These are phyloP conservation scores for Pestalotiopsis sp. DNA, from an alignment of 2,329 filamentous ascomycete genomes.

Conservation along the genomic window DNA sequence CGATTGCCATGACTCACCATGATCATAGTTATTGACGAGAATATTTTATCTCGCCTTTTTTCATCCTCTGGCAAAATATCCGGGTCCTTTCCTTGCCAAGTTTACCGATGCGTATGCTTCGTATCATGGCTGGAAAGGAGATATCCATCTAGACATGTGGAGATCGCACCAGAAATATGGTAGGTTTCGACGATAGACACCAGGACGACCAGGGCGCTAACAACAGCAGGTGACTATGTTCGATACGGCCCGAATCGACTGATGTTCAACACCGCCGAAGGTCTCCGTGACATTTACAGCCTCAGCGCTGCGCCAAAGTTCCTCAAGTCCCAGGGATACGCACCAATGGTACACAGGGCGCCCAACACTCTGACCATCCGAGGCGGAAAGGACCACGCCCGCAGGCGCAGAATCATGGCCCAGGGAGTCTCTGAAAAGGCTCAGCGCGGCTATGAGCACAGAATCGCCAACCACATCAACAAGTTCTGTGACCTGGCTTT, in stretches of 20 bases:
- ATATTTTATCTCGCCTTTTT: conserved; percentile 9
- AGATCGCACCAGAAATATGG: conserved; percentile 53
- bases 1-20: background rate
- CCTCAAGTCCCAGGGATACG: conserved; percentile 11
- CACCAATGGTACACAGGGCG: conserved; percentile 9
- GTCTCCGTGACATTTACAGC: conserved; percentile 14
- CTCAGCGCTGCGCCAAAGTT: conserved; percentile 8
- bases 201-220: background rate
- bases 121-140: conserved; percentile 56
- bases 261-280: conserved; percentile 16
- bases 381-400: conserved; percentile 13
- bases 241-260: conserved; percentile 16
- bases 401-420: conserved; percentile 13
- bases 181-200: conserved; percentile 19
- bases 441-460: conserved; percentile 10
- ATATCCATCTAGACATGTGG: conserved; percentile 54
- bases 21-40: background rate
- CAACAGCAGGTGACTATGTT: conserved; percentile 12
- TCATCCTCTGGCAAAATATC: conserved; percentile 15
- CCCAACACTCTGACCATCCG: conserved; percentile 15
- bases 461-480: conserved; percentile 12
- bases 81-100: conserved; percentile 38
- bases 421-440: conserved; percentile 14
- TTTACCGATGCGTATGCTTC: conserved; percentile 46
- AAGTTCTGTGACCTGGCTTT: conserved; percentile 15